Evolutionary conservation across 345 rosid genomes (phyloP).

Genomic region (Corchorus olitorius): DNA sequence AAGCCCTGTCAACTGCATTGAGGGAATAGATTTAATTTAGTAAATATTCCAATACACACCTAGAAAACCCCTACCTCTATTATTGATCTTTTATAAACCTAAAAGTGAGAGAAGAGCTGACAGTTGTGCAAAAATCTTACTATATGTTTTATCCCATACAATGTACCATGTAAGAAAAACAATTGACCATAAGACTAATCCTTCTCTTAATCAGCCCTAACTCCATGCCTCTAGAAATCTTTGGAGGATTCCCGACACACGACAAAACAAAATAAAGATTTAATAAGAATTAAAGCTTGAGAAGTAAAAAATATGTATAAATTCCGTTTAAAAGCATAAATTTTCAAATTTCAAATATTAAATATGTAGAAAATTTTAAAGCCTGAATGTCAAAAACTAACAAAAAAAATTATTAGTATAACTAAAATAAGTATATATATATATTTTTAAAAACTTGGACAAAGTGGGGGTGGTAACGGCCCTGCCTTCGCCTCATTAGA

Average conservation of each 20-base stretch:
- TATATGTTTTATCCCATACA: not conserved
- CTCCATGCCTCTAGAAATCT: not conserved
- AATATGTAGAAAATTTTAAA: no score
- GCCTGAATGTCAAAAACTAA: no score
- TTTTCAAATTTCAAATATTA: no score
- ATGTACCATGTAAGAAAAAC: not conserved
- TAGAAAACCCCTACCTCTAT: not conserved
- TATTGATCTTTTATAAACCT: slow-evolving; percentile 4
- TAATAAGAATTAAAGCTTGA: no score
- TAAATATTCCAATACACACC: not conserved
- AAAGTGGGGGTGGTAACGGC: no score
- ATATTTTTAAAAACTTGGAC: no score
- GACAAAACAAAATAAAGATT: not conserved
- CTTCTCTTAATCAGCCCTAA: not conserved
- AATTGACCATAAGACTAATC: not conserved
- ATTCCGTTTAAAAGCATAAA: no score
- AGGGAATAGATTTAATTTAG: slow-evolving; percentile 10
- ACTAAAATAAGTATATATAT: no score
- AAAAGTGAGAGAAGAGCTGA: not conserved
- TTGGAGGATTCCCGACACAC: not conserved
- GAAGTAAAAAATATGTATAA: no score
- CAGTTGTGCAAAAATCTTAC: not conserved
- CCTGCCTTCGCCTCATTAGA: no score
- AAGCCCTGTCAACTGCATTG: slow-evolving; percentile 72
- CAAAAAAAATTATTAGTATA: no score